Conservation (phyloP, 1,284 basidiomycete species). For the Ceratobasidium theobromae region DNA sequence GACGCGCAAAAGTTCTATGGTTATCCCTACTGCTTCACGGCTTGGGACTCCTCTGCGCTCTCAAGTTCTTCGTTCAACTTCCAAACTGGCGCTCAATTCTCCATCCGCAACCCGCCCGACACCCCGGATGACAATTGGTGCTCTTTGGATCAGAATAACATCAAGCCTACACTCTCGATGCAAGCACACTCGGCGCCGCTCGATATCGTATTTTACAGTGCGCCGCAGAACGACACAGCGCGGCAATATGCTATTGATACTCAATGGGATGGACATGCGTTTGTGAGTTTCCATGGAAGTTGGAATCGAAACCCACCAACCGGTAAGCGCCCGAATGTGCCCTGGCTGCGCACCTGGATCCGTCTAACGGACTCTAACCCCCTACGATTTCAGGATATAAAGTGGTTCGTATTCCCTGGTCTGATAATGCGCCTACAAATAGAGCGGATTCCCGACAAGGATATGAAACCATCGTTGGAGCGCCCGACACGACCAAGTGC, state of each 20-base stretch:
- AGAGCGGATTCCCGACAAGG: neutral
- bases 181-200: constrained; percentile 11
- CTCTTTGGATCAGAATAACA: neutral
- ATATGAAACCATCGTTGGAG: constrained; percentile 1
- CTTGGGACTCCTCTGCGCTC: constrained; percentile 20
- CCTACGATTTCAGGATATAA: neutral
- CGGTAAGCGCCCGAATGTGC: neutral
- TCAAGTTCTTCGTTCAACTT: neutral
- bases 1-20: constrained; percentile 17
- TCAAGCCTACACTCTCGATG: constrained; percentile 3
- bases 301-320: constrained; percentile 24
- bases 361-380: neutral
- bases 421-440: neutral
- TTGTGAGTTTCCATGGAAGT: constrained; percentile 31
- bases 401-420: constrained; percentile 1
- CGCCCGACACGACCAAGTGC: constrained; percentile 6
- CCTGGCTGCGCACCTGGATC: neutral
- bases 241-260: constrained; percentile 8
- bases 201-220: neutral
- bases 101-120: constrained; percentile 1
- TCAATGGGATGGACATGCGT: constrained; percentile 20
- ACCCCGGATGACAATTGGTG: constrained; percentile 16
- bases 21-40: constrained; percentile 29
- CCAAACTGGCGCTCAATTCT: constrained; percentile 16
- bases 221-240: neutral